Conservation (phyloP, 78 protist species). For the Polysphondylium violaceum region DNA sequence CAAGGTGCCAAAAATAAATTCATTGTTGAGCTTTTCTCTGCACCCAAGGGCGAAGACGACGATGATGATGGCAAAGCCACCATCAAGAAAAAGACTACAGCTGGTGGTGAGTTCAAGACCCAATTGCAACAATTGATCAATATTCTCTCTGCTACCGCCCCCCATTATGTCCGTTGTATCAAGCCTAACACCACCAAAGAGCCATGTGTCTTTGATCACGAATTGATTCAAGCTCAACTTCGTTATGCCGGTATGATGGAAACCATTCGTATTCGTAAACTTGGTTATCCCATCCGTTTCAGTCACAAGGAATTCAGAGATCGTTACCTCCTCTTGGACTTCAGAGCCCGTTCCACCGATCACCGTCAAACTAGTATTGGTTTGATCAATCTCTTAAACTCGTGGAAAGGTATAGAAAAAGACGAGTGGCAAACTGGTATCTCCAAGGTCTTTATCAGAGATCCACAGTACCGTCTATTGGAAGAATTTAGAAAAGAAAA, state of each 20-base stretch:
- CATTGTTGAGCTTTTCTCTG: slow-evolving; percentile 55
- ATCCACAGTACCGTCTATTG: slow-evolving; percentile 41
- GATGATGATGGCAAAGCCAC: slow-evolving; percentile 67
- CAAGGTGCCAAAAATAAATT: slow-evolving; percentile 60
- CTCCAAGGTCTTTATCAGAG: slow-evolving; percentile 80
- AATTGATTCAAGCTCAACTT: slow-evolving; percentile 87
- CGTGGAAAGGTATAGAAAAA: neutral
- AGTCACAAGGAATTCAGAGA: slow-evolving; percentile 79
- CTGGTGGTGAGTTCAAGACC: slow-evolving; percentile 81
- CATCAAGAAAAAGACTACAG: slow-evolving; percentile 87
- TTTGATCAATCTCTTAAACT: slow-evolving; percentile 1
- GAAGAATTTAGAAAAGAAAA: slow-evolving; percentile 47
- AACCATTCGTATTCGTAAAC: slow-evolving; percentile 90
- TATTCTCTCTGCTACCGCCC: slow-evolving; percentile 80
- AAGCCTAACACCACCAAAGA: slow-evolving; percentile 90
- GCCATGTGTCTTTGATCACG: slow-evolving; percentile 45
- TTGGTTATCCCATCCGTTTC: slow-evolving; percentile 92
- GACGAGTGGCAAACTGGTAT: slow-evolving; percentile 70
- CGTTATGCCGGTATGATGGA: slow-evolving; percentile 90
- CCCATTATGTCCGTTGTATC: slow-evolving; percentile 95
- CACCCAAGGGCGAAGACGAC: slow-evolving; percentile 53
- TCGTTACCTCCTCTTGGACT: slow-evolving; percentile 64
- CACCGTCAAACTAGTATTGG: slow-evolving; percentile 13
- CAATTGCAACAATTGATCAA: slow-evolving; percentile 82
- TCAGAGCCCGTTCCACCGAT: slow-evolving; percentile 34